Evolutionary conservation across 1,139 yeast species (phyloP), one percentile per base, ranked within the genome.

Genomic region (Blastobotrys apis): DNA sequence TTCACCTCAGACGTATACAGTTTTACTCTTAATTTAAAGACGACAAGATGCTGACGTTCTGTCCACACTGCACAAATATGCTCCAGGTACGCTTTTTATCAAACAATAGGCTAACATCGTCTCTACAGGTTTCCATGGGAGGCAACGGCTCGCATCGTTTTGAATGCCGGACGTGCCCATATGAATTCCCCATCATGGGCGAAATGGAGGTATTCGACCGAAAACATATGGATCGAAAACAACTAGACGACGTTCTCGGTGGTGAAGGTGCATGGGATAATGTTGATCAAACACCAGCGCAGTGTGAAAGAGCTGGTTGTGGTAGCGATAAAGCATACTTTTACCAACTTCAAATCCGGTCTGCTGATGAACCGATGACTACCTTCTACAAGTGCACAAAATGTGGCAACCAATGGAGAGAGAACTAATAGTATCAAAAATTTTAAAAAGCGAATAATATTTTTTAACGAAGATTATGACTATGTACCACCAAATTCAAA

Each of bases 201-300:
- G 56, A 56, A 17, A 73, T 85, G 45, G 90, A 83, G 59, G 80
- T 92, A 68, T 92, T 72, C 64, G 97, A 90, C 63, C 74, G 97
- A 48, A 87, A 84, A 62, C 75, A 75, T 49, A 74, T 92, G 60
- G 84, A 85, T 31, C 74, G 95, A 62, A 92, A 92, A 60, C 85
- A 87, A 56, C 94, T 92, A 3, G 99, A 92, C 65, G 98, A 92
- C 68, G 96, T 92, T 9, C 74, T 92, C 22, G 98, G 99, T 48
- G 96, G 96, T 33, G 94, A 82, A 54, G 97, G 96, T 22, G 94
- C 97, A 2, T 92, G 98, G 98, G 98, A 92, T 63, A 90, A 92
- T 61, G 98, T 94, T 25, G 98, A 94, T 62, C 73, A 71, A 49
- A 71, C 74, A 1, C 51, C 60, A 5, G 62, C 92, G 0, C 95